phyloP scores from a whole-genome alignment of 1,284 basidiomycete species.

The Malassezia yamatoensis region DNA sequence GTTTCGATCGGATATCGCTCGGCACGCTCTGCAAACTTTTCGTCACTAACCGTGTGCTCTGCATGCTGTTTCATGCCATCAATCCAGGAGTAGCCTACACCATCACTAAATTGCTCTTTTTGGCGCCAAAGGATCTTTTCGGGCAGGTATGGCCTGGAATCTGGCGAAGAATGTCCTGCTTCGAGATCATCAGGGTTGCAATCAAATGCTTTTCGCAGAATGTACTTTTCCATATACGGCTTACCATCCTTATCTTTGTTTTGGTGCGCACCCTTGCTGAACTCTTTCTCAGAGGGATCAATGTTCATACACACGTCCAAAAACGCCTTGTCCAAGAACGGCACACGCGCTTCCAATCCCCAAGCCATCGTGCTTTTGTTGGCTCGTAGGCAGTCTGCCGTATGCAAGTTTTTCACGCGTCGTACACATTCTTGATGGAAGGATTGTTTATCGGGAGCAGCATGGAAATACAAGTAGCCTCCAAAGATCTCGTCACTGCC shows the following conservation, averaged over 20 bases:
- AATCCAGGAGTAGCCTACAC: slow-evolving; percentile 99
- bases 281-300: slow-evolving; percentile 79
- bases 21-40: slow-evolving; percentile 63
- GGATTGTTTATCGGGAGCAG: slow-evolving; percentile 74
- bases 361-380: slow-evolving; percentile 99
- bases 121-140: slow-evolving; percentile 93
- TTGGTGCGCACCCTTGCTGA: slow-evolving; percentile 70
- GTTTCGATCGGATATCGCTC: slow-evolving; percentile 71
- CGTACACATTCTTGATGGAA: slow-evolving; percentile 94
- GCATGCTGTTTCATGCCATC: slow-evolving; percentile 96
- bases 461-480: slow-evolving; percentile 99
- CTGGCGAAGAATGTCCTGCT: slow-evolving; percentile 23
- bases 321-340: slow-evolving; percentile 96
- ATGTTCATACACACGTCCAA: slow-evolving; percentile 87
- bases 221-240: slow-evolving; percentile 59
- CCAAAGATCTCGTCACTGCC: slow-evolving; percentile 97
- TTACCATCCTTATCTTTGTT: slow-evolving; percentile 55
- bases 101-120: slow-evolving; percentile 99
- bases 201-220: slow-evolving; percentile 94
- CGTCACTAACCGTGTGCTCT: slow-evolving; percentile 65
- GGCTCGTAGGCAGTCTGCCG: slow-evolving; percentile 90
- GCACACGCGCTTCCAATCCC: slow-evolving; percentile 96
- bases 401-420: slow-evolving; percentile 95
- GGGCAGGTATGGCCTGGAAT: slow-evolving; percentile 67
- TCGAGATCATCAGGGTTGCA: slow-evolving; percentile 66